phyloP scores from a whole-genome alignment of 306 rosid species.

The Boehmeria nivea region DNA sequence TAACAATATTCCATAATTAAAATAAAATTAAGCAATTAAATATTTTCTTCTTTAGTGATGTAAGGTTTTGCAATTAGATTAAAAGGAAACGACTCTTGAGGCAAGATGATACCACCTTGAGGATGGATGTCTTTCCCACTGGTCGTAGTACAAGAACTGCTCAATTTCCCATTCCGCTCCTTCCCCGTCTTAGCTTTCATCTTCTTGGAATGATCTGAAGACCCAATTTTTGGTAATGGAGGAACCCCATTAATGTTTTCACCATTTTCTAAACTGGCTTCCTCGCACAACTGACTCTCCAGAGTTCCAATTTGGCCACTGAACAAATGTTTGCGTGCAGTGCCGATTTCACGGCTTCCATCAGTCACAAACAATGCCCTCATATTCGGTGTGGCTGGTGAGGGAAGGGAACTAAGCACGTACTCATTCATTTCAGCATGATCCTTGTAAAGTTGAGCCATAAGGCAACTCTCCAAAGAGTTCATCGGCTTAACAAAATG shows the following conservation, averaged over 20 bases:
- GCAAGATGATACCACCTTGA: slow-evolving; percentile 30
- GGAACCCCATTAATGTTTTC: slow-evolving; percentile 38
- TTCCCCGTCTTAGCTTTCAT: slow-evolving; percentile 26
- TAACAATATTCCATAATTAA: no score
- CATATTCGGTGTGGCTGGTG: slow-evolving; percentile 26
- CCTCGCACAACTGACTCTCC: slow-evolving; percentile 33
- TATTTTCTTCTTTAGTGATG: neutral
- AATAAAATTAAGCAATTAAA: no score
- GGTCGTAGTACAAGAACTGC: slow-evolving; percentile 24
- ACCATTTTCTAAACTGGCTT: slow-evolving; percentile 24
- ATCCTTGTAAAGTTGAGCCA: slow-evolving; percentile 70
- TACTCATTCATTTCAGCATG: slow-evolving; percentile 49
- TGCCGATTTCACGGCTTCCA: slow-evolving; percentile 55
- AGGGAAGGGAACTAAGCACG: slow-evolving; percentile 40
- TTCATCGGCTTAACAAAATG: slow-evolving; percentile 37
- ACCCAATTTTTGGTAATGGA: slow-evolving; percentile 31
- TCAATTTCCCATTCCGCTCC: slow-evolving; percentile 29
- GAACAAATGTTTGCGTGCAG: slow-evolving; percentile 24
- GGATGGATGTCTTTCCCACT: slow-evolving; percentile 27
- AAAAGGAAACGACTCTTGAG: slow-evolving; percentile 6
- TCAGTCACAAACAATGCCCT: slow-evolving; percentile 55
- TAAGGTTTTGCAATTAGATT: slow-evolving; percentile 4
- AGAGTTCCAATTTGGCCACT: slow-evolving; percentile 28
- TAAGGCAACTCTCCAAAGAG: slow-evolving; percentile 72
- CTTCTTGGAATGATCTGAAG: slow-evolving; percentile 28